Conservation (phyloP, 148 eudicot species). For the Silene latifolia region DNA sequence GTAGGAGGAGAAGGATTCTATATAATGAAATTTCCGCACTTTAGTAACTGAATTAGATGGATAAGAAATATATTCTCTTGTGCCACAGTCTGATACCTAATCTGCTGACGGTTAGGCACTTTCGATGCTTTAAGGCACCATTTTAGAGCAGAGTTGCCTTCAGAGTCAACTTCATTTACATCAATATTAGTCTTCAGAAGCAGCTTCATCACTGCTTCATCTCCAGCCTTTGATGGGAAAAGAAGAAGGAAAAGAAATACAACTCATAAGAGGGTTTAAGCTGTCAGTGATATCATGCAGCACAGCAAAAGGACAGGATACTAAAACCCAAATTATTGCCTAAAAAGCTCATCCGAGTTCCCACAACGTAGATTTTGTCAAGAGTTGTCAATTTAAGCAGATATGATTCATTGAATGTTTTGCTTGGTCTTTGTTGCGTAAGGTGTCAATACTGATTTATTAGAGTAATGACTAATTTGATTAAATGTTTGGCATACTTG, state of each 20-base stretch:
- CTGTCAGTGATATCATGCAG: not conserved
- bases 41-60: not conserved
- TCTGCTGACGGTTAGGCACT: constrained; percentile 23
- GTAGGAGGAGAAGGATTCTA: constrained; percentile 32
- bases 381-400: not conserved
- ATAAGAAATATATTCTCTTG: not conserved
- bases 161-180: constrained; percentile 32
- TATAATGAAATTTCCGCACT: not conserved
- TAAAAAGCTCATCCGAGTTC: constrained; percentile 1
- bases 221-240: constrained; percentile 28
- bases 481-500: too few relatives aligned
- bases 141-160: constrained; percentile 38
- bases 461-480: too few relatives aligned
- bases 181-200: constrained; percentile 28
- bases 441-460: too few relatives aligned
- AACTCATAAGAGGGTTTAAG: not conserved
- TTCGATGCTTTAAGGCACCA: constrained; percentile 33
- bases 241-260: not conserved
- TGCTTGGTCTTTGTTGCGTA: not conserved
- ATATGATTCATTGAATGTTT: not conserved
- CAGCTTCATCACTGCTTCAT: constrained; percentile 30
- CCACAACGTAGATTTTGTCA: not conserved
- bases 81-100: constrained; percentile 20
- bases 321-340: not conserved
- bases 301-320: not conserved